Conservation (phyloP, 345 rosid species). For the Camelina sativa region DNA sequence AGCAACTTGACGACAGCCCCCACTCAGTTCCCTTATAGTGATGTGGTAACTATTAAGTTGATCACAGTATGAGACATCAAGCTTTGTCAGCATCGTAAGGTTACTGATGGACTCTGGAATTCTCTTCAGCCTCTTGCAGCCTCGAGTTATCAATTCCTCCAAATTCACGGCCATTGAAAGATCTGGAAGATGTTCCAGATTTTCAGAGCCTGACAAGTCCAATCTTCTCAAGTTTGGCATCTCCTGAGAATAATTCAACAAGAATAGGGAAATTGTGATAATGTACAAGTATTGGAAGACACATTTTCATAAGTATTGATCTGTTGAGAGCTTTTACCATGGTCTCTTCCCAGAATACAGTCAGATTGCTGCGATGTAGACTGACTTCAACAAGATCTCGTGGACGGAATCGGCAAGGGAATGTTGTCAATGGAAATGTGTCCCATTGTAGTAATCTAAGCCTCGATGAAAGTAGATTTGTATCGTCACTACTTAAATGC, state of each 20-base stretch:
- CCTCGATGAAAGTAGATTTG: background rate
- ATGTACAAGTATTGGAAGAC: too few species aligned
- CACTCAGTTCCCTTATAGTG: background rate
- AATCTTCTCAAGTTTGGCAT: background rate
- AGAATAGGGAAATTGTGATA: background rate
- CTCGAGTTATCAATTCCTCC: conserved; percentile 13
- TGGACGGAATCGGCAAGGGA: background rate
- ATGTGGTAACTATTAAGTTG: background rate
- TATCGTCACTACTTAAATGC: background rate
- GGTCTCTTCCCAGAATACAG: background rate
- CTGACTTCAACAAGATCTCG: background rate
- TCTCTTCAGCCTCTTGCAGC: conserved; percentile 1
- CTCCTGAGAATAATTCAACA: background rate
- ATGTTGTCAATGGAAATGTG: background rate
- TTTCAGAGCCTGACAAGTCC: conserved; percentile 7
- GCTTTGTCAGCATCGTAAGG: conserved; percentile 6
- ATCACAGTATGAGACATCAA: conserved; percentile 19
- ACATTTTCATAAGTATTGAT: background rate
- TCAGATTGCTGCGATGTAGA: conserved; percentile 7
- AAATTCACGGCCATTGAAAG: background rate
- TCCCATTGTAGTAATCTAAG: conserved; percentile 30
- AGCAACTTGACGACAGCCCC: background rate
- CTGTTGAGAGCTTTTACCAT: conserved; percentile 3
- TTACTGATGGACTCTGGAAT: conserved; percentile 19
- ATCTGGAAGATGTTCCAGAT: conserved; percentile 25